Conservation (phyloP, 352 stramenopile genomes). For the Detonula confervacea region DNA sequence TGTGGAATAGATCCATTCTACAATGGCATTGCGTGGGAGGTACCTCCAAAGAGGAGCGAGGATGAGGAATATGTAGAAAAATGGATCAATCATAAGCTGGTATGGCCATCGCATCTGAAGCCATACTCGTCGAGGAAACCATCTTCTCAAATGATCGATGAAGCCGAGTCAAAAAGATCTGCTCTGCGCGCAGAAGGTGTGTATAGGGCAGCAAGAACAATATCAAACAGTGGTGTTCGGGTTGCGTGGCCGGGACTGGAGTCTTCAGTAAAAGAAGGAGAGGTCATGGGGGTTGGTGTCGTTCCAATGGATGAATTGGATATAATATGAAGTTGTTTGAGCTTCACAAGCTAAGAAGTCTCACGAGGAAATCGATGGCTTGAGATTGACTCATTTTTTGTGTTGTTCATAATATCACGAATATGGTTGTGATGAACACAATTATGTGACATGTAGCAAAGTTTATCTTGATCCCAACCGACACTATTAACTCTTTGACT, state of each 20-base stretch:
- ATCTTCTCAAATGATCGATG: slow-evolving; percentile 7
- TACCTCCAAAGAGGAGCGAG: slow-evolving; percentile 10
- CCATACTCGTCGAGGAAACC: slow-evolving; percentile 19
- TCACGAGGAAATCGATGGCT: too few species aligned
- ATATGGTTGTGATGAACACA: too few species aligned
- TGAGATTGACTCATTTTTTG: too few species aligned
- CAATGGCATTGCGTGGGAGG: slow-evolving; percentile 31
- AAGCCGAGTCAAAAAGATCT: slow-evolving; percentile 19
- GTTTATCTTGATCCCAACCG: too few species aligned
- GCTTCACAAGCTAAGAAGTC: too few species aligned
- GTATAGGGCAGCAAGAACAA: slow-evolving; percentile 41
- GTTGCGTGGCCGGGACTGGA: slow-evolving; percentile 40
- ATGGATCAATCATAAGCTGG: slow-evolving; percentile 33
- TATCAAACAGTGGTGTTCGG: slow-evolving; percentile 44
- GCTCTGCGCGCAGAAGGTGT: slow-evolving; percentile 25
- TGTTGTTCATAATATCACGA: too few species aligned
- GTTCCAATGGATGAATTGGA: slow-evolving; percentile 36
- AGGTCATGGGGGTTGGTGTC: slow-evolving; percentile 40
- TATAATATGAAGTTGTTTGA: slow-evolving; percentile 18
- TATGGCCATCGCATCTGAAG: slow-evolving; percentile 31
- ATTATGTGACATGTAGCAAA: too few species aligned
- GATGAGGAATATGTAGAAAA: slow-evolving; percentile 32
- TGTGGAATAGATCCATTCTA: slow-evolving; percentile 60
- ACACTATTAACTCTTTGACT: too few species aligned
- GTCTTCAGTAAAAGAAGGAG: slow-evolving; percentile 19